Evolutionary conservation across 345 rosid species (phyloP).

Genomic region (Adansonia digitata): DNA sequence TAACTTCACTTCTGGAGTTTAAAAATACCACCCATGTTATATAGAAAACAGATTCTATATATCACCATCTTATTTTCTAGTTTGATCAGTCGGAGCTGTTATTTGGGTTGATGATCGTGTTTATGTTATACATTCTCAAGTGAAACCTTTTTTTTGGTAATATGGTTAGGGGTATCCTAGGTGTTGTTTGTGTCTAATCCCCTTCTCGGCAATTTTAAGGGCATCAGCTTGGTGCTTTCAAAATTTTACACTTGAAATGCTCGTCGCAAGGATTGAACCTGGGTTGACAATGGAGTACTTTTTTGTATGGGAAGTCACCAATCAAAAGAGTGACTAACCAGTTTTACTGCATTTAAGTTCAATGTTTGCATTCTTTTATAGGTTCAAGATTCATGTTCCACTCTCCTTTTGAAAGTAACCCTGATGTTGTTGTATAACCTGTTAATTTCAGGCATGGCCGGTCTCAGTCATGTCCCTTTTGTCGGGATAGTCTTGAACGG

Average conservation of each 20-base stretch:
- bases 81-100: not conserved
- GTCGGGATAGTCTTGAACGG: conserved; percentile 59
- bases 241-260: no score
- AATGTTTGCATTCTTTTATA: not conserved
- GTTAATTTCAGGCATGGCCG: conserved; percentile 44
- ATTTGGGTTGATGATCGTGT: not conserved
- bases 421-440: conserved; percentile 5
- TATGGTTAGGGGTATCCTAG: no score
- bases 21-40: no score
- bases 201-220: no score
- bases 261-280: no score
- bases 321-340: not conserved
- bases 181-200: no score
- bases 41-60: no score
- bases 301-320: not conserved
- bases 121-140: not conserved
- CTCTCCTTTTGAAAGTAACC: not conserved
- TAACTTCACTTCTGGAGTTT: no score
- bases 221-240: no score
- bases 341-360: not conserved
- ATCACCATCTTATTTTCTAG: not conserved
- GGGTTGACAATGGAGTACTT: not conserved
- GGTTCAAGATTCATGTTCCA: not conserved
- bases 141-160: not conserved
- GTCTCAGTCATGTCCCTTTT: conserved; percentile 80